Evolutionary conservation across 78 protist genomes (phyloP).

Genomic region (Isochrysis galbana): DNA sequence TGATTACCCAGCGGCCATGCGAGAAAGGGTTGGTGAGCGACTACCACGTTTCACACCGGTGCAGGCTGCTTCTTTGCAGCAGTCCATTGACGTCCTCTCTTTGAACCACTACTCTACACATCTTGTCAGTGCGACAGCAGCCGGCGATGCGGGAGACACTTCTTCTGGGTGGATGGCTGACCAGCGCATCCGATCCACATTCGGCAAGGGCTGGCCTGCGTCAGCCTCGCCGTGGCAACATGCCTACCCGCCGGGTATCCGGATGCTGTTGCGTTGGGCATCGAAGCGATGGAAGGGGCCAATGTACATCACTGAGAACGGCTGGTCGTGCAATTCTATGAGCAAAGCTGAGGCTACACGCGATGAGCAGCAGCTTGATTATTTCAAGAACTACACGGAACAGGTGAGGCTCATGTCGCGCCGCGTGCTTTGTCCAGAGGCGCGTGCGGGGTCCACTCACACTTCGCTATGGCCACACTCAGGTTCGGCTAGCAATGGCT

Average conservation of each 20-base stretch:
- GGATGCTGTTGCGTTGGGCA: conserved; percentile 42
- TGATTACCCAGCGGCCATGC: conserved; percentile 60
- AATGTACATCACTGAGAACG: conserved; percentile 69
- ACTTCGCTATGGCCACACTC: background rate
- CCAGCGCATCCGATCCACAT: background rate
- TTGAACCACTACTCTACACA: conserved; percentile 23
- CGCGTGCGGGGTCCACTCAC: background rate
- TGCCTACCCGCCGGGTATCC: conserved; percentile 48
- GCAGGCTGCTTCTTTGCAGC: background rate
- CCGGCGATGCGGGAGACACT: background rate
- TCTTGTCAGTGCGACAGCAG: background rate
- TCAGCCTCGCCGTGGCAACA: conserved; percentile 45
- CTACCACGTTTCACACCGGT: background rate
- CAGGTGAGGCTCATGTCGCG: background rate
- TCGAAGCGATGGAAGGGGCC: conserved; percentile 4
- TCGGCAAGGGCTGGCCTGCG: background rate
- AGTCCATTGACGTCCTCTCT: conserved; percentile 3
- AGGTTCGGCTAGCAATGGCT: background rate
- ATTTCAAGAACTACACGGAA: conserved; percentile 7
- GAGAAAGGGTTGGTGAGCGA: conserved; percentile 16
- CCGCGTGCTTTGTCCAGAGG: background rate
- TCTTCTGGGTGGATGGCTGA: background rate
- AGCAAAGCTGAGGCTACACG: background rate
- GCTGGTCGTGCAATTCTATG: conserved; percentile 35
- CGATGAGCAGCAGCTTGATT: conserved; percentile 33